Evolutionary conservation across 371 early-diverging fungal species (phyloP).

Genomic region (Apophysomyces variabilis): DNA sequence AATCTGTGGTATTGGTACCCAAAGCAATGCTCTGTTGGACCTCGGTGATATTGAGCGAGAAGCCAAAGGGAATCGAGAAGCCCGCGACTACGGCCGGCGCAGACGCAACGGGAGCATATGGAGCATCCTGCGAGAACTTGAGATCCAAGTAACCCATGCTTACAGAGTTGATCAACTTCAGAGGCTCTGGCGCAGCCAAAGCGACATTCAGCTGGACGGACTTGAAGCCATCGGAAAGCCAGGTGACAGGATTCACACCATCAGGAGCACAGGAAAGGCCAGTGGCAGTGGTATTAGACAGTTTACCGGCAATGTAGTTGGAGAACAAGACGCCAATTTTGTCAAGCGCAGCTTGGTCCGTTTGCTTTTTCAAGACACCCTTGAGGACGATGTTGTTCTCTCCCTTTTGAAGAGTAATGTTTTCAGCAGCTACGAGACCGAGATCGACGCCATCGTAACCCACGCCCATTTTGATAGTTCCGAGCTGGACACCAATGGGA

Average conservation of each 20-base stretch:
- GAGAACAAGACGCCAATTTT: slow-evolving; percentile 54
- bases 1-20: slow-evolving; percentile 39
- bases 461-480: slow-evolving; percentile 53
- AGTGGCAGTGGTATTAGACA: slow-evolving; percentile 48
- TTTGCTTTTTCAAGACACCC: slow-evolving; percentile 50
- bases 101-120: slow-evolving; percentile 48
- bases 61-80: slow-evolving; percentile 58
- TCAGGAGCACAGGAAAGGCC: slow-evolving; percentile 59
- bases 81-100: slow-evolving; percentile 54
- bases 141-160: slow-evolving; percentile 58
- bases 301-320: slow-evolving; percentile 49
- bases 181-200: slow-evolving; percentile 37
- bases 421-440: slow-evolving; percentile 49
- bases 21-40: slow-evolving; percentile 50
- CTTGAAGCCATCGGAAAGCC: slow-evolving; percentile 58
- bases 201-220: slow-evolving; percentile 52
- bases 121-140: slow-evolving; percentile 40
- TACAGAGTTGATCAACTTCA: slow-evolving; percentile 56
- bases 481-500: slow-evolving; percentile 59
- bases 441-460: slow-evolving; percentile 46
- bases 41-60: slow-evolving; percentile 51
- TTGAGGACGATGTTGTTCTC: slow-evolving; percentile 52
- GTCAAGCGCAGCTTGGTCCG: slow-evolving; percentile 39
- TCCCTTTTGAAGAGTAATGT: slow-evolving; percentile 46
- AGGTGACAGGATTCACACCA: slow-evolving; percentile 50